phyloP scores from a whole-genome alignment of 495 filamentous ascomycete species.

The Aspergillus indologenus region DNA sequence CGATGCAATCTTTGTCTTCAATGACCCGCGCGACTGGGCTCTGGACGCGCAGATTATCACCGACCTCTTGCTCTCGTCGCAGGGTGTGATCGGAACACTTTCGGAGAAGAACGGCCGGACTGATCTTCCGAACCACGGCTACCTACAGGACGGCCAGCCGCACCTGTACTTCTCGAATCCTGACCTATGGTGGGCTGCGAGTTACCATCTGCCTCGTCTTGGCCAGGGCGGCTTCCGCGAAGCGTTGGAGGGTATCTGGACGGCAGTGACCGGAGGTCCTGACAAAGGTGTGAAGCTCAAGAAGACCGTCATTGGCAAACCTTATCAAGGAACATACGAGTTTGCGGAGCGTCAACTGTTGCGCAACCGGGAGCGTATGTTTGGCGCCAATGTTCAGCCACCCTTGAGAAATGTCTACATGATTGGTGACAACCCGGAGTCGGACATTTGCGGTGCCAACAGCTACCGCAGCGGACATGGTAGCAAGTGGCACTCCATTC shows the following conservation, averaged over 20 bases:
- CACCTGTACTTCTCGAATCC: conserved; percentile 83
- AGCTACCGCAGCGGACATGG: conserved; percentile 60
- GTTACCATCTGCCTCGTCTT: conserved; percentile 79
- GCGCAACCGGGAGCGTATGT: conserved; percentile 52
- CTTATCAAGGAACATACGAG: conserved; percentile 67
- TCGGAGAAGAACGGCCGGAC: conserved; percentile 55
- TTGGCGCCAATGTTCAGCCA: conserved; percentile 32
- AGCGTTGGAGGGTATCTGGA: conserved; percentile 76
- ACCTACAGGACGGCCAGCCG: conserved; percentile 76
- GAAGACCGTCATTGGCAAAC: conserved; percentile 80
- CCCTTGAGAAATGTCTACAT: conserved; percentile 76
- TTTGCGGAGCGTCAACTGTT: conserved; percentile 76
- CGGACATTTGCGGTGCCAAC: conserved; percentile 90
- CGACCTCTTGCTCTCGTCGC: conserved; percentile 73
- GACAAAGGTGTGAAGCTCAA: conserved; percentile 54
- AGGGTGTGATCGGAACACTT: conserved; percentile 74
- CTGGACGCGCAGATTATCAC: conserved; percentile 78
- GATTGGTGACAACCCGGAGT: conserved; percentile 96
- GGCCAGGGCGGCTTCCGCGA: conserved; percentile 91
- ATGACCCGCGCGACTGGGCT: conserved; percentile 92
- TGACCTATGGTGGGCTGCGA: conserved; percentile 83
- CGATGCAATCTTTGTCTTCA: conserved; percentile 83
- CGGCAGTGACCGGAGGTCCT: conserved; percentile 61
- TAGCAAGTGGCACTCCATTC: conserved; percentile 72
- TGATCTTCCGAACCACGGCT: conserved; percentile 66